These are phyloP conservation scores for Guadua angustifolia DNA, from an alignment of 176 grass and related monocot species.

Conservation along the genomic window DNA sequence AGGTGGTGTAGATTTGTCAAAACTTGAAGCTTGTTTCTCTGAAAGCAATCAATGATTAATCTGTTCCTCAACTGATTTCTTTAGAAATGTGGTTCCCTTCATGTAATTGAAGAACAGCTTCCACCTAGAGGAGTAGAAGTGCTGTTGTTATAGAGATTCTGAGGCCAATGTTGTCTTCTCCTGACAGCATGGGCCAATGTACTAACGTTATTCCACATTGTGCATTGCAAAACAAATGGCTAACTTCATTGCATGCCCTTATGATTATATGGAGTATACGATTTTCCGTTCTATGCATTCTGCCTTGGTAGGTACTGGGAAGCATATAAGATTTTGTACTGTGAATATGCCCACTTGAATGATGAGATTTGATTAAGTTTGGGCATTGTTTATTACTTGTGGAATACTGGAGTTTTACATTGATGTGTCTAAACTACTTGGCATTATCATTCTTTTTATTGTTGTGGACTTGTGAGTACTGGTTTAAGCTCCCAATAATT, in stretches of 20 bases:
- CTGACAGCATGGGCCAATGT: not conserved
- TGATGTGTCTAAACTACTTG: not conserved
- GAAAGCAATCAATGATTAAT: not conserved
- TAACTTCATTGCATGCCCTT: not conserved
- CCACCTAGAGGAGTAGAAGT: conserved; percentile 16
- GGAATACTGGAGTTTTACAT: not conserved
- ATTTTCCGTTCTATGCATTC: not conserved
- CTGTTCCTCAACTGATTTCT: conserved; percentile 1
- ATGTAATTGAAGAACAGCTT: not conserved
- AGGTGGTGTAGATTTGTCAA: conserved; percentile 19
- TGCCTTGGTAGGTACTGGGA: not conserved
- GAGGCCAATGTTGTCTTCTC: not conserved
- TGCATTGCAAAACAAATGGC: conserved; percentile 4
- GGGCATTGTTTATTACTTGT: not conserved
- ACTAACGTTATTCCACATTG: not conserved
- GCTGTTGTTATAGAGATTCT: not conserved
- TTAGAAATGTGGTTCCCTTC: not conserved
- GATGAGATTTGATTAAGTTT: conserved; percentile 3
- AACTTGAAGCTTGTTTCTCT: conserved; percentile 1
- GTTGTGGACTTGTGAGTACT: not conserved
- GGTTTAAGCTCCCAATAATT: conserved; percentile 8
- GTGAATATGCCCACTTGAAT: not conserved
- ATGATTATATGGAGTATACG: not conserved
- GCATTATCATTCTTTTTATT: not conserved
- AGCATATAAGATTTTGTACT: not conserved